Base-by-base conservation (phyloP, 306 rosid species). In the Fragaria nilgerrensis region DNA sequence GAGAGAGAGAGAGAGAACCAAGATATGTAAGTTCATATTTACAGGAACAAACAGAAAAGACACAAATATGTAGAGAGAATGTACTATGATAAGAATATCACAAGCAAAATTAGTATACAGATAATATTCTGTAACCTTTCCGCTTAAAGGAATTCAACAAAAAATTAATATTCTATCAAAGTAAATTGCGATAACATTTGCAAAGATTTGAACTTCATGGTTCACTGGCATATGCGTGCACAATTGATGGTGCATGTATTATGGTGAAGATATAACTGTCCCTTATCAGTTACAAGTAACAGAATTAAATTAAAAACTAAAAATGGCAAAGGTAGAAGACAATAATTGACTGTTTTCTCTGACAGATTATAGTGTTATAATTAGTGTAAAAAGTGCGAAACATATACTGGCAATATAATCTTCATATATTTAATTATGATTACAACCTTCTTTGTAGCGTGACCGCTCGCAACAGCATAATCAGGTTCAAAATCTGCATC, bases 401-500 rank as follows among this genome's bases (percentile, higher is more conserved):
- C 29, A 73, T 49, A 70, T 75, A 14, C 52, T 22, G n/a, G 68
- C 68, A 75, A 56, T 15, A 53, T 29, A 82, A 75, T 10, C 37
- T 11, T 68, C 16, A 17, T 66, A 41, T 72, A 76, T 45, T 50
- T 66, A 70, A 83, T 62, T 23, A 37, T 36, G 72, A n/a, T 48
- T 61, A 75, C 37, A 65, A 96, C 99, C 99, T 96, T 93, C 58
- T 83, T 90, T 56, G 82, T 88, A 55, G 98, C 58, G 74, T 82
- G 96, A 53, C 83, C 90, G 85, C 77, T 87, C 3, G 84, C 48
- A 37, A 79, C 87, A 47, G 81, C 89, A 67, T 67, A 81, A 76
- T 80, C 88, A 72, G 97, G 99, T 81, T 96, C 98, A 75, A 96
- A 96, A 83, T 96, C 99, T 63, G 85, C 96, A 81, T 96, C 99